These are phyloP conservation scores for Ramalina intermedia DNA, from an alignment of 495 filamentous ascomycete genomes.

Conservation along the genomic window DNA sequence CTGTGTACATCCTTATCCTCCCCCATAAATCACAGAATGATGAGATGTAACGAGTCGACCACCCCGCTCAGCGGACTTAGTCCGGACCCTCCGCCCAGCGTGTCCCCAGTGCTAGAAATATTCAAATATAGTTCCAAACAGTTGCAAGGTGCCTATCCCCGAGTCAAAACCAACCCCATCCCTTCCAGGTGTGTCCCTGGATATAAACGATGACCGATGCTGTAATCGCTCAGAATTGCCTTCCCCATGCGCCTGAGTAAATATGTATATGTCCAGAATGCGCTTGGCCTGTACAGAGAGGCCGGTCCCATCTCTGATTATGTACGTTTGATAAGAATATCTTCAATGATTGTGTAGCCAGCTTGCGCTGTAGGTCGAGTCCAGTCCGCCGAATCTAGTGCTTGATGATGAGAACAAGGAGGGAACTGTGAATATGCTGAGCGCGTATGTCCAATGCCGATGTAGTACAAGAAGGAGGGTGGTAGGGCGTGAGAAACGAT, in stretches of 20 bases:
- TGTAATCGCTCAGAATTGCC: conserved; percentile 1
- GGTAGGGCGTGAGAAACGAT: too few species aligned
- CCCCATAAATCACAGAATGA: too few species aligned
- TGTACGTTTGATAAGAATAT: not conserved
- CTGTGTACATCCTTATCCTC: too few species aligned
- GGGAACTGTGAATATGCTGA: not conserved
- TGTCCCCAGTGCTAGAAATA: not conserved
- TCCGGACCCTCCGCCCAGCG: not conserved
- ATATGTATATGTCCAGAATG: not conserved
- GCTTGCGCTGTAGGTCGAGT: not conserved
- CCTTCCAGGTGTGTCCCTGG: not conserved
- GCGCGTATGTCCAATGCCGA: not conserved
- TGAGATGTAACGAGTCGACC: not conserved
- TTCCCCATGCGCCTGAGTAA: not conserved
- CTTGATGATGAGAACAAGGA: too few species aligned
- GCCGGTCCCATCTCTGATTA: not conserved
- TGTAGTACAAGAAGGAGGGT: not conserved
- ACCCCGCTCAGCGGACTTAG: not conserved
- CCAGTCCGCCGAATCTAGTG: too few species aligned
- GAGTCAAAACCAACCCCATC: not conserved
- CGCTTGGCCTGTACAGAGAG: not conserved
- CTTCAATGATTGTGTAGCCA: not conserved
- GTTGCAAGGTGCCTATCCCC: not conserved
- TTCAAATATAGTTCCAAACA: too few species aligned
- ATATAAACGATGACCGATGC: not conserved